Base-by-base conservation (phyloP, 2,329 filamentous ascomycete genomes). In the Gliomastix tumulicola region DNA sequence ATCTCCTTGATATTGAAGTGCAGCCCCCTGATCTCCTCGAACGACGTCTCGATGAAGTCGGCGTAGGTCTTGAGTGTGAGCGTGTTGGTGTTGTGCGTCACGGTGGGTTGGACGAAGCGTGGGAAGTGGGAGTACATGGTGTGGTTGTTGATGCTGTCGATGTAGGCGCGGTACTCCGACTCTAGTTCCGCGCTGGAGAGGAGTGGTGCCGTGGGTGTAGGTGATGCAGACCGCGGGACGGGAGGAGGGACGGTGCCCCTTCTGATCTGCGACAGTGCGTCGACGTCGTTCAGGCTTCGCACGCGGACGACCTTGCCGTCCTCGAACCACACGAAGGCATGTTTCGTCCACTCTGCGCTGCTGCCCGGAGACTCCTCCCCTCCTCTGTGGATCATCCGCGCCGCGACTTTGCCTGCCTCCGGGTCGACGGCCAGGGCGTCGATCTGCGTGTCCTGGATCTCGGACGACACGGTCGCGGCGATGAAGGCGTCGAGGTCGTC, bases 121-220 rank as follows among this genome's bases (percentile, higher is more conserved):
- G 48, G 41, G 15, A 62, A 52, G 12, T 47, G 38, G 3, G 38
- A 22, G 19, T 32, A 37, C 48, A 51, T 47, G 4, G 50, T 50
- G 19, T 45, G 47, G 16, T 38, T 41, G 39, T 60, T 60, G 43
- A 62, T 57, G 42, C 49, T 49, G 13, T 39, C 35, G 27, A 60
- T 48, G 41, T 62, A 61, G 3, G 37, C 41, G 8, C 42, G 40
- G 39, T 62, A 61, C 13, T 19, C 17, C 7, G 20, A 16, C 13
- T 18, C 5, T 12, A 38, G 36, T 13, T 38, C 36, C 17, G 22
- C 21, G 5, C 25, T 18, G 5, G 15, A 18, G 7, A 30, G 31
- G 16, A 22, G 18, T 12, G 36, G 30, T 3, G 17, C 15, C 13
- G 20, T 11, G 30, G 15, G 10, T 12, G 7, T 18, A 16, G 10